Evolutionary conservation across 352 stramenopile species (phyloP).

Genomic region (Pythium myriotylum): DNA sequence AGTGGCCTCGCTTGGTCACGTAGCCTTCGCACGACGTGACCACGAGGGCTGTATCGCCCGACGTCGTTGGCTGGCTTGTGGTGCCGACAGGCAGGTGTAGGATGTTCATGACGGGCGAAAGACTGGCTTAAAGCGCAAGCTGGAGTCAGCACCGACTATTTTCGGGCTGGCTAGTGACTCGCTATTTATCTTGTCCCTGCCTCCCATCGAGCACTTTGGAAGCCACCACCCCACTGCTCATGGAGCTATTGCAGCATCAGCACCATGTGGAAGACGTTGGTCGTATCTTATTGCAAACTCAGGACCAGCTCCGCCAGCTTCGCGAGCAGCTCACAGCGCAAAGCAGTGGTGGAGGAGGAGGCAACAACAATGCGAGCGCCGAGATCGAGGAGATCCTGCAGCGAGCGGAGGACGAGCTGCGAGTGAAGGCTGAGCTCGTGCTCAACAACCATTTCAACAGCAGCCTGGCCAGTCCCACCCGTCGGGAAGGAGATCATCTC

Average conservation of each 20-base stretch:
- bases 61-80: slow-evolving; percentile 23
- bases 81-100: slow-evolving; percentile 41
- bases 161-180: neutral
- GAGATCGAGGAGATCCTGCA: slow-evolving; percentile 72
- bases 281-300: slow-evolving; percentile 77
- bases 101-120: slow-evolving; percentile 50
- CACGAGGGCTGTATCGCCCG: slow-evolving; percentile 19
- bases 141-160: neutral
- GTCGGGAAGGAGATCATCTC: slow-evolving; percentile 18
- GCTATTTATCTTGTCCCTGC: neutral
- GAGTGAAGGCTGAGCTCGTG: slow-evolving; percentile 81
- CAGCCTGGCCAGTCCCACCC: slow-evolving; percentile 33
- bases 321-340: slow-evolving; percentile 63
- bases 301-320: slow-evolving; percentile 77
- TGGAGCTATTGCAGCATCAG: slow-evolving; percentile 80
- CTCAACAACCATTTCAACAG: slow-evolving; percentile 65
- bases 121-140: neutral
- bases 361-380: slow-evolving; percentile 36
- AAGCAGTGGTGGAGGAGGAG: neutral
- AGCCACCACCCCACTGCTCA: too few relatives aligned
- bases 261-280: slow-evolving; percentile 85
- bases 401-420: slow-evolving; percentile 66
- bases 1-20: slow-evolving; percentile 84
- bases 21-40: slow-evolving; percentile 85
- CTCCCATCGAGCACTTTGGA: too few relatives aligned